Base-by-base conservation (phyloP, 345 rosid genomes). In the Jatropha curcas region DNA sequence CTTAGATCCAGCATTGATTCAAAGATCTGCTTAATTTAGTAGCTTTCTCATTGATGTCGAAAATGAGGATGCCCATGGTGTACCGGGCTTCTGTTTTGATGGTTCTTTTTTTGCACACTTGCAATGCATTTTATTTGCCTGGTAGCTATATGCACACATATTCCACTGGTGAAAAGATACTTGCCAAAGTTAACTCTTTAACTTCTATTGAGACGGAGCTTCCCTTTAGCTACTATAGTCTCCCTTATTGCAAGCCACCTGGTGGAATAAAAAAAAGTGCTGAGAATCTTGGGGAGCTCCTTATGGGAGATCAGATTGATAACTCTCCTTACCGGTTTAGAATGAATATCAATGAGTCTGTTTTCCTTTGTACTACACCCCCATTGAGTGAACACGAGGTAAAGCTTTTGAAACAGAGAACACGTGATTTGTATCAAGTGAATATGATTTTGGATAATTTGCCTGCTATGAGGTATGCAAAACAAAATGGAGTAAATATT, bases 191-290 rank as follows among this genome's bases (percentile, higher is more conserved):
- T 24, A 92, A 88, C 79, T 92, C 98, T 27, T 79, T 94, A 80
- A 94, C 98, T n/a, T 92, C 98, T 35, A 90, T 94, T 3, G 96
- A 87, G 71, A 92, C 97, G 0, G 89, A 86, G 89, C 96, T 94
- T 84, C 97, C 97, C 2, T 90, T 80, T 79, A 77, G 91, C 83
- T 94, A 86, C 77, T 90, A 92, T 59, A 89, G 87, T 76, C 92
- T 94, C 46, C 88, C 97, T 73, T 91, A 91, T 56, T 91, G 97
- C 74, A 6, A 70, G 74, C 91, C 94, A 0, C n/a, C 50, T 1
- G 88, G 61, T 9, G 90, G 92, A 11, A 75, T 89, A 7, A 91
- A 86, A 80, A 91, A 85, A 59, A 91, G 94, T 51, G 94, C 94
- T 0, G 94, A 91, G 88, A 91, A 89, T 86, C 92, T 91, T n/a